These are phyloP conservation scores for Pythium apleroticum DNA, from an alignment of 352 stramenopile species.

Conservation along the genomic window DNA sequence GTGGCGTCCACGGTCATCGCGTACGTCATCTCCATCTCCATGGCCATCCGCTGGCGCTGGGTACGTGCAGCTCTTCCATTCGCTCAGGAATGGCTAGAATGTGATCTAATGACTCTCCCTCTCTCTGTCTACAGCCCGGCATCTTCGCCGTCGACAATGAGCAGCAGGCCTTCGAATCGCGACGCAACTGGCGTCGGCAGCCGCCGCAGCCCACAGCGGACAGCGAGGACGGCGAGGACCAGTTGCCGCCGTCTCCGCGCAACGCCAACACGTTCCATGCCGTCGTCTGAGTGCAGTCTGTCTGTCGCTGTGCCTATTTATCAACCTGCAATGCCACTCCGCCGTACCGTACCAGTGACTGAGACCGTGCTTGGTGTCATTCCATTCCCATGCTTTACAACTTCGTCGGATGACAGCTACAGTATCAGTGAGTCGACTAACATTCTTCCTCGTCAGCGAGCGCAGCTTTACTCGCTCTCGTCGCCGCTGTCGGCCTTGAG, in stretches of 20 bases:
- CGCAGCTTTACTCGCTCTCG: constrained; percentile 62
- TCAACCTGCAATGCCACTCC: no score
- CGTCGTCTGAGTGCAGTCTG: constrained; percentile 8
- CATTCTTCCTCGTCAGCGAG: neutral
- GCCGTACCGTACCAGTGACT: neutral
- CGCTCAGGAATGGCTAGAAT: neutral
- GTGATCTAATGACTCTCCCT: constrained; percentile 9
- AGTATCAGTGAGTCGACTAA: neutral
- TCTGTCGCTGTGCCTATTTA: constrained; percentile 19
- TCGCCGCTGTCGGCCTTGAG: constrained; percentile 84
- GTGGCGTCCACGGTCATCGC: constrained; percentile 67
- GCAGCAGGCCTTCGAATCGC: constrained; percentile 43
- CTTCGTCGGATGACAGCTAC: neutral
- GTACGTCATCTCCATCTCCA: constrained; percentile 65
- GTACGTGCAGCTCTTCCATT: constrained; percentile 12
- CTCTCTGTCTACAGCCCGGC: constrained; percentile 43
- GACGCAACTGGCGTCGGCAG: constrained; percentile 21
- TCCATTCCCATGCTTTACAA: constrained; percentile 4
- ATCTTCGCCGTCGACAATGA: constrained; percentile 78
- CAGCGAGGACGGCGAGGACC: neutral
- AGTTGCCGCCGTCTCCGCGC: neutral
- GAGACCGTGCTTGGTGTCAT: neutral
- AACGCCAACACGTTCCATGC: constrained; percentile 14
- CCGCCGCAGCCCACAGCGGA: neutral
- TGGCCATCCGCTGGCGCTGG: constrained; percentile 78